Percentiles rank a stretch among this genome's conserved stretches.
Evolutionary conservation across 2,329 filamentous ascomycete species (phyloP).

Genomic region (Drechslerella coelobrocha): DNA sequence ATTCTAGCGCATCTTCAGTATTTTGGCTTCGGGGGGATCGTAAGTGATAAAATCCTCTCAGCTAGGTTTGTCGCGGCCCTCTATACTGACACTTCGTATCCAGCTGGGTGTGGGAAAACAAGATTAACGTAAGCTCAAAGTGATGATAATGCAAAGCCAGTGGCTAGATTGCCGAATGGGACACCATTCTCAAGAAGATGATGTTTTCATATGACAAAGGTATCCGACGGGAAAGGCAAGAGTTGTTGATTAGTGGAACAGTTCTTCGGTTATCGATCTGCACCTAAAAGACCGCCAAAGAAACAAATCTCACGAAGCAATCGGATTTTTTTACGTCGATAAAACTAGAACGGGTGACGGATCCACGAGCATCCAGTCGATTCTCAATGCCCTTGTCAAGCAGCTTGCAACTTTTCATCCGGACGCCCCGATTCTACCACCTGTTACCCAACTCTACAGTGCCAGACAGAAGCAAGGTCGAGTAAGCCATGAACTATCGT

Average conservation of each 20-base stretch:
- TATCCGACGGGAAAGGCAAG: not conserved
- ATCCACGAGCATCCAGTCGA: conserved; percentile 53
- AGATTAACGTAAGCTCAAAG: conserved; percentile 55
- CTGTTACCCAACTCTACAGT: not conserved
- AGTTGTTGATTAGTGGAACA: conserved; percentile 11
- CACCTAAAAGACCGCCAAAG: too few species aligned
- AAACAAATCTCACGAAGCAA: conserved; percentile 44
- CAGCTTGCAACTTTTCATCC: conserved; percentile 36
- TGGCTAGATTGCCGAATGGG: too few species aligned
- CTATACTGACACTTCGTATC: conserved; percentile 53
- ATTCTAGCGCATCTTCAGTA: conserved; percentile 38
- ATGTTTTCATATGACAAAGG: not conserved
- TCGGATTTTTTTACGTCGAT: conserved; percentile 58
- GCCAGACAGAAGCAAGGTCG: not conserved
- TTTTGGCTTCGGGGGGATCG: conserved; percentile 53
- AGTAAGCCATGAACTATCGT: not conserved
- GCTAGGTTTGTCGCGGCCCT: conserved; percentile 48
- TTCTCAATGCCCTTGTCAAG: conserved; percentile 45
- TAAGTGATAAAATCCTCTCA: too few species aligned
- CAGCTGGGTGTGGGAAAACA: conserved; percentile 54
- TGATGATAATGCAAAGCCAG: not conserved
- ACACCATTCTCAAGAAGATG: too few species aligned
- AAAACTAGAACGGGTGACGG: conserved; percentile 54
- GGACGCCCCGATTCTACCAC: not conserved
- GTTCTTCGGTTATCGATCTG: too few species aligned